phyloP scores from a whole-genome alignment of 257 asterid species.

The Solanum etuberosum region DNA sequence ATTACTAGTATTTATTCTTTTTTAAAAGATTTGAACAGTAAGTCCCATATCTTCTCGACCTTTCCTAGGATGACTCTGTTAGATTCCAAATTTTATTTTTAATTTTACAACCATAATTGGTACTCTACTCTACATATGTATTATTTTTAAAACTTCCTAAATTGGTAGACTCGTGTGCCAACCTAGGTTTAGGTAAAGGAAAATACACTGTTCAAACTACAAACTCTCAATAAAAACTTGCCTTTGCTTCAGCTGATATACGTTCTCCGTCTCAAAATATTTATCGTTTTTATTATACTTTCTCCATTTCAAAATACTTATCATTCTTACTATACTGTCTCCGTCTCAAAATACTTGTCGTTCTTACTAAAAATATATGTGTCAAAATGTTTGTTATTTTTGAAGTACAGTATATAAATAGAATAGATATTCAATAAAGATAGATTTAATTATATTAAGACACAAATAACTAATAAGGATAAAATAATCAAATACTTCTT shows the following conservation, averaged over 20 bases:
- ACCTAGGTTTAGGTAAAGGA: not conserved
- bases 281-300: too few relatives aligned
- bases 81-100: constrained; percentile 8
- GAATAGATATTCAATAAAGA: too few relatives aligned
- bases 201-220: not conserved
- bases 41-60: constrained; percentile 12
- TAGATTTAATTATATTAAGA: too few relatives aligned
- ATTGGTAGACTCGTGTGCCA: constrained; percentile 4
- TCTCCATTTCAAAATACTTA: too few relatives aligned
- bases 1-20: not conserved
- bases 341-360: not conserved
- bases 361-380: not conserved
- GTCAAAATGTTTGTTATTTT: too few relatives aligned
- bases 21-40: not conserved
- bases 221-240: not conserved
- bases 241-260: not conserved
- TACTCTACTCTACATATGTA: not conserved
- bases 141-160: constrained; percentile 1
- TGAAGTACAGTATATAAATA: too few relatives aligned
- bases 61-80: constrained; percentile 13
- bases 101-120: not conserved
- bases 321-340: too few relatives aligned
- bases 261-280: too few relatives aligned
- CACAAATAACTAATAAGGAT: too few relatives aligned
- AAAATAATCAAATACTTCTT: not conserved